A percentile compares a stretch with the other conserved stretches of the same genome.
These are phyloP conservation scores for Huntiella savannae DNA, from an alignment of 2,329 filamentous ascomycete species.

Conservation along the genomic window DNA sequence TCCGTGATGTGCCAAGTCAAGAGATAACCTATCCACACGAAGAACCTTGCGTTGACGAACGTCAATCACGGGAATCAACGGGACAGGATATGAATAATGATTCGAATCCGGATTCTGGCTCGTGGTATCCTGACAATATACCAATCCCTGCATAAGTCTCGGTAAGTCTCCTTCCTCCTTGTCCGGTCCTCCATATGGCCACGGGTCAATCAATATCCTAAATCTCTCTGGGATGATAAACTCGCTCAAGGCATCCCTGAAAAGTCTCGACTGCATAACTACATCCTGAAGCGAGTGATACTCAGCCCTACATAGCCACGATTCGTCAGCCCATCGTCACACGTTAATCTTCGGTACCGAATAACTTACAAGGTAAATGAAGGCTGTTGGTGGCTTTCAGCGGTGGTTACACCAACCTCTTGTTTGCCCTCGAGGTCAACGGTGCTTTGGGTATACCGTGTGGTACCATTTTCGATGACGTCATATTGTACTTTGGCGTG, in stretches of 20 bases:
- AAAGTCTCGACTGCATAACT: constrained; percentile 25
- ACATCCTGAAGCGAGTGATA: constrained; percentile 22
- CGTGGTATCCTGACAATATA: constrained; percentile 26
- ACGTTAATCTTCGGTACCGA: not conserved
- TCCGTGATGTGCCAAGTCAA: constrained; percentile 26
- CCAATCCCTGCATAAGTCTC: constrained; percentile 30
- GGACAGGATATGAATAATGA: constrained; percentile 43
- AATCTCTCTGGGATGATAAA: constrained; percentile 26
- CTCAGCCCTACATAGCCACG: constrained; percentile 18
- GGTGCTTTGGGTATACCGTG: constrained; percentile 20
- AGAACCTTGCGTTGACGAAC: constrained; percentile 33
- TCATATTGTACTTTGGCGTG: constrained; percentile 28
- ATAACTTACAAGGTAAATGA: constrained; percentile 19
- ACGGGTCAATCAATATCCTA: constrained; percentile 30
- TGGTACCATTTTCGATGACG: constrained; percentile 17
- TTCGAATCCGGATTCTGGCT: constrained; percentile 35
- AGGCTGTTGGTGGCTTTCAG: constrained; percentile 19
- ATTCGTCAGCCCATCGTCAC: not conserved
- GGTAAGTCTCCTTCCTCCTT: constrained; percentile 20
- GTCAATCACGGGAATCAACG: constrained; percentile 40
- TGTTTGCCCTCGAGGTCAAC: constrained; percentile 20
- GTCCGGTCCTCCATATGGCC: constrained; percentile 43
- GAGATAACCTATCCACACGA: constrained; percentile 37
- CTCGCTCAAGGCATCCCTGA: constrained; percentile 28
- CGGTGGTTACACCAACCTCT: constrained; percentile 6